Conservation (phyloP, 2,329 filamentous ascomycete species). For the Venturia pyrina region DNA sequence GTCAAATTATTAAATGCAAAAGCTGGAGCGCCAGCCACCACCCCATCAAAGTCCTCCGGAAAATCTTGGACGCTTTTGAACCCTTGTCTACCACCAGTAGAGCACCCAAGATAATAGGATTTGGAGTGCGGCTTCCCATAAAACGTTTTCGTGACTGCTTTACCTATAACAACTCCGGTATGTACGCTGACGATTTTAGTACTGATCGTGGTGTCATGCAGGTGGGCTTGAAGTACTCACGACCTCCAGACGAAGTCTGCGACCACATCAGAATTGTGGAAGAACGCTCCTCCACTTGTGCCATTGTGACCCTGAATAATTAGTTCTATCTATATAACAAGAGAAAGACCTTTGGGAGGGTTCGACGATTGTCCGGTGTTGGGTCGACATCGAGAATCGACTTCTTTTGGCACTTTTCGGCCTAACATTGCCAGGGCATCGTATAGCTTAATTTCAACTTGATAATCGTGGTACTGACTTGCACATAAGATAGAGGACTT, state of each 20-base stretch:
- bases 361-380: too few relatives aligned
- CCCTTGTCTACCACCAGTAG: constrained; percentile 27
- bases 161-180: constrained; percentile 29
- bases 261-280: constrained; percentile 35
- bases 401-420: too few relatives aligned
- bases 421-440: too few relatives aligned
- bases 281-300: constrained; percentile 35
- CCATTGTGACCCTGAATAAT: constrained; percentile 29
- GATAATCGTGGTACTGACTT: too few relatives aligned
- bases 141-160: constrained; percentile 30
- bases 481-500: not conserved
- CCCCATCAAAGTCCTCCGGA: constrained; percentile 28
- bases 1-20: constrained; percentile 34
- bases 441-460: too few relatives aligned
- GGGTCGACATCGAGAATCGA: too few relatives aligned
- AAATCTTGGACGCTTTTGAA: constrained; percentile 22
- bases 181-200: constrained; percentile 21
- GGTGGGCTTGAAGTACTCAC: not conserved
- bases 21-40: constrained; percentile 19
- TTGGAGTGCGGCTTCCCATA: constrained; percentile 32
- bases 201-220: not conserved
- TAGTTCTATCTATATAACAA: not conserved
- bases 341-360: too few relatives aligned
- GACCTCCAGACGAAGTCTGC: constrained; percentile 15
- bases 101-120: constrained; percentile 29